These are phyloP conservation scores for Phytophthora crassamura DNA, from an alignment of 352 stramenopile species.

Conservation along the genomic window DNA sequence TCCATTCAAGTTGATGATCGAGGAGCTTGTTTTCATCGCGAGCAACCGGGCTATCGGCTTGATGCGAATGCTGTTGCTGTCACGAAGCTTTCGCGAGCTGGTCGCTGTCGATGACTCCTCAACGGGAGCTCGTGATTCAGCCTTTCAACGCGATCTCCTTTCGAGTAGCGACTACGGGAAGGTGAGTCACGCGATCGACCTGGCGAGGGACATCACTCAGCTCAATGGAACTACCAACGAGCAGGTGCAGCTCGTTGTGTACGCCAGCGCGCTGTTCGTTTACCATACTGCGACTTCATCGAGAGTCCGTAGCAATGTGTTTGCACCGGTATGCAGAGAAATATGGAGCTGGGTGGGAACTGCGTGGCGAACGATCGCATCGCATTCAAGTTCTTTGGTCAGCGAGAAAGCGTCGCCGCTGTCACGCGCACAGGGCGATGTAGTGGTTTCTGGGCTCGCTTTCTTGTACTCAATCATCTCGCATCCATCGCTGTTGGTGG, in stretches of 20 bases:
- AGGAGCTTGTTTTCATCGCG: constrained; percentile 34
- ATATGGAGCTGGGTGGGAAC: constrained; percentile 40
- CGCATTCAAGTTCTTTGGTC: not conserved
- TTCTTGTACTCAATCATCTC: constrained; percentile 29
- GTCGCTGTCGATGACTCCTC: not conserved
- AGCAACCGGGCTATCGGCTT: constrained; percentile 29
- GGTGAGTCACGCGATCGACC: constrained; percentile 39
- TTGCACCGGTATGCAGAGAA: constrained; percentile 26
- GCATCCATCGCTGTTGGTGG: constrained; percentile 12
- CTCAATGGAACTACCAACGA: constrained; percentile 49
- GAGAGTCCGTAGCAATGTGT: not conserved
- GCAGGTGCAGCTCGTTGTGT: constrained; percentile 40
- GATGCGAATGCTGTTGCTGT: constrained; percentile 27
- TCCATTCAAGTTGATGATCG: constrained; percentile 43
- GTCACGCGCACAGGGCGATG: constrained; percentile 12
- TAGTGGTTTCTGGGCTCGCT: constrained; percentile 11
- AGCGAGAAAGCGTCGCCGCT: not conserved
- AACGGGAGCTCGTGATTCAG: not conserved
- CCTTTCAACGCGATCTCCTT: constrained; percentile 38
- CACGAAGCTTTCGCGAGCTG: constrained; percentile 39
- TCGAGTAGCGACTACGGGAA: constrained; percentile 35
- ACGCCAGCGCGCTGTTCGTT: constrained; percentile 31
- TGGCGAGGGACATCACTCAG: constrained; percentile 44
- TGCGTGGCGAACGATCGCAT: constrained; percentile 16
- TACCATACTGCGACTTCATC: constrained; percentile 16